These are phyloP conservation scores for Penicillium sp. DNA, from an alignment of 2,329 filamentous ascomycete species.

Conservation along the genomic window DNA sequence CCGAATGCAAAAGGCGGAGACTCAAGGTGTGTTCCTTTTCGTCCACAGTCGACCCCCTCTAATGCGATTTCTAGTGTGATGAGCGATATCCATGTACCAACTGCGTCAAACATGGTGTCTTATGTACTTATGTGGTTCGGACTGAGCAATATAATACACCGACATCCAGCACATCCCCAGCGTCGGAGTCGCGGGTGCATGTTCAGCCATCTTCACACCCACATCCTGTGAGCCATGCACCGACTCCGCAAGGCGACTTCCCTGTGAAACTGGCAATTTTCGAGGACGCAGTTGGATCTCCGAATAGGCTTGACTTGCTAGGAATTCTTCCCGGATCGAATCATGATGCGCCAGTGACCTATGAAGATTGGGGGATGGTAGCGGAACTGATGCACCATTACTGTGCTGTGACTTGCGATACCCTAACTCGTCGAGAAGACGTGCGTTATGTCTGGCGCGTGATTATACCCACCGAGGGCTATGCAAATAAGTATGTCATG, in stretches of 20 bases:
- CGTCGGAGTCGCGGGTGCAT: not conserved
- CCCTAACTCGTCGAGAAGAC: slow-evolving; percentile 16
- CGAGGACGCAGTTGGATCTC: slow-evolving; percentile 4
- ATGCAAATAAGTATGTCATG: slow-evolving; percentile 32
- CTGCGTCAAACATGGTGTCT: slow-evolving; percentile 23
- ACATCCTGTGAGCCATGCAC: slow-evolving; percentile 3
- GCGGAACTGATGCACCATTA: slow-evolving; percentile 46
- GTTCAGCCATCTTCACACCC: not conserved
- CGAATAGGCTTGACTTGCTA: slow-evolving; percentile 10
- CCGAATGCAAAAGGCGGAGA: slow-evolving; percentile 23
- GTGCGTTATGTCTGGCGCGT: slow-evolving; percentile 30
- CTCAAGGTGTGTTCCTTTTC: slow-evolving; percentile 22
- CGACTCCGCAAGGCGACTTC: slow-evolving; percentile 1
- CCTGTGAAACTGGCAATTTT: not conserved
- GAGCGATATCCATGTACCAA: slow-evolving; percentile 27
- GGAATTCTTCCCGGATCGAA: slow-evolving; percentile 6
- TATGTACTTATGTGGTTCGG: slow-evolving; percentile 20
- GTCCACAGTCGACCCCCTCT: not conserved
- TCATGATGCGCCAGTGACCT: not conserved
- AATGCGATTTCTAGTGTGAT: slow-evolving; percentile 21
- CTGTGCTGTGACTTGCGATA: slow-evolving; percentile 34
- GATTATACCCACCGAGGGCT: slow-evolving; percentile 29
- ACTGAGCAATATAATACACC: not conserved
- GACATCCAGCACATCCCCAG: slow-evolving; percentile 3
- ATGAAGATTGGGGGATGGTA: slow-evolving; percentile 28